These are phyloP conservation scores for Aspergillus ochraceus DNA, from an alignment of 2,329 filamentous ascomycete species.

Conservation along the genomic window DNA sequence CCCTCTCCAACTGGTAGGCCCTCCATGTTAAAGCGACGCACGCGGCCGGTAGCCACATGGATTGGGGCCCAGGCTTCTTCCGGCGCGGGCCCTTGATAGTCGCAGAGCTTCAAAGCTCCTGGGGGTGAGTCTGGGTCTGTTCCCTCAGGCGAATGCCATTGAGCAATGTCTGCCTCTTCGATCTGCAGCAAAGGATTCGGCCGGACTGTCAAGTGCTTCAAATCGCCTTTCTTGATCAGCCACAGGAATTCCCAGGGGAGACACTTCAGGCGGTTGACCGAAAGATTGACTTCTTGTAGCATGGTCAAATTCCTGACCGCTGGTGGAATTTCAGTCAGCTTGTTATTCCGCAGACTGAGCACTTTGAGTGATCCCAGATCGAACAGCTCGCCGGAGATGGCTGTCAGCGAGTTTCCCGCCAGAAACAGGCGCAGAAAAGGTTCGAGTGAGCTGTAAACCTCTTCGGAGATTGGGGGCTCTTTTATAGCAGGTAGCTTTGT, in stretches of 20 bases:
- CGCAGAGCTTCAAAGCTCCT: constrained; percentile 15
- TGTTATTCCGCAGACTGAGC: constrained; percentile 49
- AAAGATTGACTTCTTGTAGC: constrained; percentile 47
- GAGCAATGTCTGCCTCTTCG: constrained; percentile 28
- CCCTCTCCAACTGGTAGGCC: constrained; percentile 23
- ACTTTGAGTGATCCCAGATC: constrained; percentile 42
- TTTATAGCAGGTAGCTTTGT: constrained; percentile 40
- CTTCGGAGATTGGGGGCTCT: constrained; percentile 36
- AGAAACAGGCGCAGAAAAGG: constrained; percentile 47
- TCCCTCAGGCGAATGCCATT: constrained; percentile 30
- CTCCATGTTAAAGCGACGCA: constrained; percentile 36
- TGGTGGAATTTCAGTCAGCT: constrained; percentile 42
- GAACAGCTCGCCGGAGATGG: constrained; percentile 42
- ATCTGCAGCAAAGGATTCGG: constrained; percentile 42
- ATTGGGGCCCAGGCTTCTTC: constrained; percentile 37
- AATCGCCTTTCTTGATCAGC: constrained; percentile 38
- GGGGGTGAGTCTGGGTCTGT: constrained; percentile 8
- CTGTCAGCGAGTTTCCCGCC: constrained; percentile 41
- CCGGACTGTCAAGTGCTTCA: constrained; percentile 39
- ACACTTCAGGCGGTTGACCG: constrained; percentile 42
- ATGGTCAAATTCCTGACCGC: constrained; percentile 42
- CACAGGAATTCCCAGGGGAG: constrained; percentile 49
- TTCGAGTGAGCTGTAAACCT: constrained; percentile 39
- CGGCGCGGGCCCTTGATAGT: constrained; percentile 27
- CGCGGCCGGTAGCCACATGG: constrained; percentile 36